These are phyloP conservation scores for Eucalyptus melliodora DNA, from an alignment of 345 rosid species.

Conservation along the genomic window DNA sequence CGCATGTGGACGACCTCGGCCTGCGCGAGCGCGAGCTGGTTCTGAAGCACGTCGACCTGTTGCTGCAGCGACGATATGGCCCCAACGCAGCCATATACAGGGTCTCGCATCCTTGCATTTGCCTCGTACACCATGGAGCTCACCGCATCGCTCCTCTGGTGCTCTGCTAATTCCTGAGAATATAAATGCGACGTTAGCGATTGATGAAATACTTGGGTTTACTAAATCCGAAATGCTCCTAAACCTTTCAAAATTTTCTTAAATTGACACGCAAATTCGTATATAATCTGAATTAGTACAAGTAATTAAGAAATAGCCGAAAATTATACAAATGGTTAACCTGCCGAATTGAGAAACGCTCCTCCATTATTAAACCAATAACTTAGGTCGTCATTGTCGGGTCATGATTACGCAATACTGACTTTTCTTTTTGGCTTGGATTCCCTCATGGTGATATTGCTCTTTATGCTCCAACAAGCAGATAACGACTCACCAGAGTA, in stretches of 20 bases:
- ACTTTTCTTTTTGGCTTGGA: not conserved
- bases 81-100: slow-evolving; percentile 88
- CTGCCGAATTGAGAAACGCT: not conserved
- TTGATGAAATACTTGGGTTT: not conserved
- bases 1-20: slow-evolving; percentile 65
- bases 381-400: not conserved
- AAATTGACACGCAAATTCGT: not conserved
- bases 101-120: slow-evolving; percentile 76
- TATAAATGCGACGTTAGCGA: not conserved
- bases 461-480: not conserved
- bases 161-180: not conserved
- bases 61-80: slow-evolving; percentile 71
- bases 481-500: not conserved
- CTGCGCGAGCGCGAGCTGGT: slow-evolving; percentile 66
- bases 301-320: not conserved
- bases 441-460: not conserved
- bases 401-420: not conserved
- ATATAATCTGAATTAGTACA: not conserved
- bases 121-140: slow-evolving; percentile 93
- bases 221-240: not conserved
- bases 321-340: not conserved
- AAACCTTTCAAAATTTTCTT: not conserved
- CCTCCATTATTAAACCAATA: not conserved
- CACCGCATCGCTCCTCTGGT: slow-evolving; percentile 82
- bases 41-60: slow-evolving; percentile 67